These are phyloP conservation scores for Cladosporium halotolerans DNA, from an alignment of 2,329 filamentous ascomycete species.

Conservation along the genomic window DNA sequence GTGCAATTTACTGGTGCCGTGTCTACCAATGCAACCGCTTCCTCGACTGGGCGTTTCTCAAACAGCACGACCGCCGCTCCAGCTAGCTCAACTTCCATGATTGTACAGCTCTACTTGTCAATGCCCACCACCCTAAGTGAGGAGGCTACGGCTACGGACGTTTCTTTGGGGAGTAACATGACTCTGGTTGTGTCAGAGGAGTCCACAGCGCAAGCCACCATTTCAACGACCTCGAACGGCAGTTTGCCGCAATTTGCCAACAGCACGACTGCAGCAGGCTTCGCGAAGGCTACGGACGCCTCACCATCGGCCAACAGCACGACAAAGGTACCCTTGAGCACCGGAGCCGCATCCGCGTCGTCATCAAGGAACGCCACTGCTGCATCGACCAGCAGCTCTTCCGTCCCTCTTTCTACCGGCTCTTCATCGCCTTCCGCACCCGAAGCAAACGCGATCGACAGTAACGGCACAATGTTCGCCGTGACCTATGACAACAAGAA, in stretches of 20 bases:
- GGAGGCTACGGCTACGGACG: not conserved
- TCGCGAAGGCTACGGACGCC: not conserved
- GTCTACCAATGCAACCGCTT: slow-evolving; percentile 51
- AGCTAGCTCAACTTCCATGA: not conserved
- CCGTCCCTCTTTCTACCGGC: not conserved
- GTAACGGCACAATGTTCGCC: slow-evolving; percentile 9
- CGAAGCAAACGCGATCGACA: slow-evolving; percentile 1
- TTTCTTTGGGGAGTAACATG: slow-evolving; percentile 5
- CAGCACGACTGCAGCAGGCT: not conserved
- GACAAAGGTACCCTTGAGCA: not conserved
- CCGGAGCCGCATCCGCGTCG: not conserved
- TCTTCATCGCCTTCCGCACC: not conserved
- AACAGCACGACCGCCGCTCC: slow-evolving; percentile 63
- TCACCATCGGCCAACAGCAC: not conserved
- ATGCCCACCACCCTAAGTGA: not conserved
- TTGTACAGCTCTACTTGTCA: not conserved
- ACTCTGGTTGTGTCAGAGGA: not conserved
- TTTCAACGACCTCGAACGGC: not conserved
- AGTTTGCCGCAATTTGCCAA: not conserved
- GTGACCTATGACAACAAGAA: slow-evolving; percentile 9
- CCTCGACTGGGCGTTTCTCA: slow-evolving; percentile 88
- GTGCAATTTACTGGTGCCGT: not conserved
- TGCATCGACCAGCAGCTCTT: not conserved
- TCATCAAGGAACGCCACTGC: not conserved
- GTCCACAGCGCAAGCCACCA: not conserved